phyloP scores from a whole-genome alignment of 768 basidiomycete genomes.

The Auricularia cornea region DNA sequence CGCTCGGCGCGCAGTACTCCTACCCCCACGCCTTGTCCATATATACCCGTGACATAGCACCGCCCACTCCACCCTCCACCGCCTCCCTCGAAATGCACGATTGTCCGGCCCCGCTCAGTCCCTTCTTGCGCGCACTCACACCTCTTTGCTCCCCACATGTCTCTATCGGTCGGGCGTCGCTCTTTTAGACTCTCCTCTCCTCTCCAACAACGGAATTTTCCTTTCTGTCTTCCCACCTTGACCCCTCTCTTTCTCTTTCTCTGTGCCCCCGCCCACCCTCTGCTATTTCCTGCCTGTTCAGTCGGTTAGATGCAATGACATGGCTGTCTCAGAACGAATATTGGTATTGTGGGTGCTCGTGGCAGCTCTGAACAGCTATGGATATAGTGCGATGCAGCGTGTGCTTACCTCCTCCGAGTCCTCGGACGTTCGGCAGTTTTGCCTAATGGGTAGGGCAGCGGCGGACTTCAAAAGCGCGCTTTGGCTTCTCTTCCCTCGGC shows the following conservation, averaged over 20 bases:
- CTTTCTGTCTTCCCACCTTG: background rate
- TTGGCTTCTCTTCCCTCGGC: too few relatives aligned
- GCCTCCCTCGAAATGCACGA: background rate
- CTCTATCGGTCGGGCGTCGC: background rate
- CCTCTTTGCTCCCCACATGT: background rate
- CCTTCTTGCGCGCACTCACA: background rate
- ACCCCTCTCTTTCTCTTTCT: background rate
- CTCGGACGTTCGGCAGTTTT: too few relatives aligned
- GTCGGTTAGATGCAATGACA: too few relatives aligned
- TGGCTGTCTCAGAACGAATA: too few relatives aligned
- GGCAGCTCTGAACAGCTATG: too few relatives aligned
- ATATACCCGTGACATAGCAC: background rate
- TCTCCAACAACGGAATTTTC: background rate
- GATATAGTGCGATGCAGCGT: too few relatives aligned
- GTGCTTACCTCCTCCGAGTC: too few relatives aligned
- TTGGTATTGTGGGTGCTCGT: too few relatives aligned
- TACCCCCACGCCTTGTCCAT: background rate
- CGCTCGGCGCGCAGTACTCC: background rate
- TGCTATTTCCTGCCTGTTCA: too few relatives aligned
- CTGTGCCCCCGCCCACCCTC: background rate
- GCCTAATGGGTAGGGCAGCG: too few relatives aligned
- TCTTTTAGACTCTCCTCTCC: background rate
- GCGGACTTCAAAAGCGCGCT: too few relatives aligned
- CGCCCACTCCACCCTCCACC: background rate
- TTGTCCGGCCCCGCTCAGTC: background rate